Percentiles rank a stretch among this genome's conserved stretches.
These are phyloP conservation scores for Aspergillus sp. DNA, from an alignment of 2,329 filamentous ascomycete species.

Conservation along the genomic window DNA sequence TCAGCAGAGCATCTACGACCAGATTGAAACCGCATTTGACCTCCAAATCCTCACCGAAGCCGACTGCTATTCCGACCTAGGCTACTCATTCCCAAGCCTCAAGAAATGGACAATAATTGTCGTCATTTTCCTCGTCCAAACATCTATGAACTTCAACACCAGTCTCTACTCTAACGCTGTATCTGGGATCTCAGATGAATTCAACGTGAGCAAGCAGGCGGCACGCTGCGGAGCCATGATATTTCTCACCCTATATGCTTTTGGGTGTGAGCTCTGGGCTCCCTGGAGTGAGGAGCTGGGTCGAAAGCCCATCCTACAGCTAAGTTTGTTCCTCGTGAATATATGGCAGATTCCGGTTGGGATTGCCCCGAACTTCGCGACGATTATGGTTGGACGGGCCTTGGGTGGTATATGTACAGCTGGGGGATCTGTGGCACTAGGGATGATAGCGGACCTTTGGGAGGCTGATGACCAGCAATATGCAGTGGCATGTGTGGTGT, in stretches of 20 bases:
- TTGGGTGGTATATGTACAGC: slow-evolving; percentile 61
- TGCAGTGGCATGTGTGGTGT: slow-evolving; percentile 64
- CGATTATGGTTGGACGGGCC: slow-evolving; percentile 57
- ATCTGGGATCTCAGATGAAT: slow-evolving; percentile 56
- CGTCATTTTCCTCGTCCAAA: slow-evolving; percentile 62
- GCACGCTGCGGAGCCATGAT: slow-evolving; percentile 64
- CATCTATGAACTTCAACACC: slow-evolving; percentile 69
- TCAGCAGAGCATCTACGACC: not conserved
- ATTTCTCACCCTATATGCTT: slow-evolving; percentile 69
- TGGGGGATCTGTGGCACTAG: slow-evolving; percentile 49
- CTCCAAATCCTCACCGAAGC: slow-evolving; percentile 34
- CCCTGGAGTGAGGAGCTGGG: slow-evolving; percentile 75
- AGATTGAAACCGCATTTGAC: not conserved
- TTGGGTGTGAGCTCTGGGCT: slow-evolving; percentile 77
- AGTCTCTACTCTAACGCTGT: slow-evolving; percentile 62
- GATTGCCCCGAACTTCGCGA: slow-evolving; percentile 61
- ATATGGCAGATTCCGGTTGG: slow-evolving; percentile 64
- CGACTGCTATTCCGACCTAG: slow-evolving; percentile 57
- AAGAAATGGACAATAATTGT: slow-evolving; percentile 65
- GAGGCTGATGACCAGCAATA: slow-evolving; percentile 62
- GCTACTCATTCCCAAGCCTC: slow-evolving; percentile 49
- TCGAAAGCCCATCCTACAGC: slow-evolving; percentile 63
- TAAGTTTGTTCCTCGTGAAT: slow-evolving; percentile 64
- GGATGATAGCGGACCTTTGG: slow-evolving; percentile 56
- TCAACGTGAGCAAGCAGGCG: slow-evolving; percentile 56